These are phyloP conservation scores for Cystobasidium onofrii DNA, from an alignment of 768 basidiomycete species.

Conservation along the genomic window DNA sequence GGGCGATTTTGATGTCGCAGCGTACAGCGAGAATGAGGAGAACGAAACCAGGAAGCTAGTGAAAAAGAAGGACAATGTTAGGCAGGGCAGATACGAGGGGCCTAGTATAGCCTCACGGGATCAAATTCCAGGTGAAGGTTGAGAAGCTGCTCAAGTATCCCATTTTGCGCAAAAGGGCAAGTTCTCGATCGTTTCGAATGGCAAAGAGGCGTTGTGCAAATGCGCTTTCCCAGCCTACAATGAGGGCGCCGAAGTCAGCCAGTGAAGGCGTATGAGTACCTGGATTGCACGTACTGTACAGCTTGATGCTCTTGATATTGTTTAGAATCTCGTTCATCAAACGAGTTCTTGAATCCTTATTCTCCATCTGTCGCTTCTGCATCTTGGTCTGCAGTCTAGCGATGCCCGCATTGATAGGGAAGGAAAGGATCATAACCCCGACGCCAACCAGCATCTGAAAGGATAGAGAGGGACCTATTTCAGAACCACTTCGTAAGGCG, in stretches of 20 bases:
- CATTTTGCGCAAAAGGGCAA: slow-evolving; percentile 73
- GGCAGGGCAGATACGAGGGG: background rate
- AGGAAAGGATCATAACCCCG: slow-evolving; percentile 41
- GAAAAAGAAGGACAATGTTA: too few relatives aligned
- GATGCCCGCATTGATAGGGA: slow-evolving; percentile 48
- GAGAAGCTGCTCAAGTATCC: slow-evolving; percentile 55
- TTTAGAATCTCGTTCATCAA: slow-evolving; percentile 88
- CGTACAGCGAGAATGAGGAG: slow-evolving; percentile 51
- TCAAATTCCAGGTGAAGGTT: slow-evolving; percentile 31
- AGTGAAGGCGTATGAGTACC: too few relatives aligned
- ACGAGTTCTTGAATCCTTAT: slow-evolving; percentile 50
- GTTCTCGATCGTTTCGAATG: slow-evolving; percentile 71
- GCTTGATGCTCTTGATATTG: slow-evolving; percentile 84
- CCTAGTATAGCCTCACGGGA: slow-evolving; percentile 6
- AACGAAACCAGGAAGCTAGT: slow-evolving; percentile 65
- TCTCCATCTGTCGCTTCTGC: slow-evolving; percentile 88
- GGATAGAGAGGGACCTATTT: too few relatives aligned
- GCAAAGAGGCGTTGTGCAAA: slow-evolving; percentile 71
- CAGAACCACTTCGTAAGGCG: too few relatives aligned
- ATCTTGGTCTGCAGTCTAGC: slow-evolving; percentile 53
- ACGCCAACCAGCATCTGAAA: slow-evolving; percentile 31
- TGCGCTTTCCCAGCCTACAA: slow-evolving; percentile 72
- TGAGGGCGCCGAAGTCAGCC: background rate
- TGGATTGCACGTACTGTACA: slow-evolving; percentile 45
- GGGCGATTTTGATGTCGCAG: slow-evolving; percentile 50